phyloP scores from a whole-genome alignment of 805 yeast genomes.

The Lachancea thermotolerans region DNA sequence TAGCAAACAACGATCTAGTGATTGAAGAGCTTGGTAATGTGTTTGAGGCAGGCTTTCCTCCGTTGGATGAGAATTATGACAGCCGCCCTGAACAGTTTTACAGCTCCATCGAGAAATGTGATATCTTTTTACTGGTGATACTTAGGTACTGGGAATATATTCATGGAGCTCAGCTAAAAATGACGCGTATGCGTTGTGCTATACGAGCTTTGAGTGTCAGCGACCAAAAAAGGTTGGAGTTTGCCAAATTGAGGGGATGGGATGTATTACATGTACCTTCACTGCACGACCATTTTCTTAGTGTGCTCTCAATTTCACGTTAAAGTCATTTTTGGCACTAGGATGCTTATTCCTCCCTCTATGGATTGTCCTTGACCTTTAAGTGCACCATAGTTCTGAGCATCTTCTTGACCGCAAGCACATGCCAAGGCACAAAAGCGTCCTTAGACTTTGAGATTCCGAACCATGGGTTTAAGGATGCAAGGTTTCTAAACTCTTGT shows the following conservation, averaged over 20 bases:
- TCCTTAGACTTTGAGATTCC: conserved; percentile 30
- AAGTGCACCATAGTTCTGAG: conserved; percentile 55
- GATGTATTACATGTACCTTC: not conserved
- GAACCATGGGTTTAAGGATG: conserved; percentile 35
- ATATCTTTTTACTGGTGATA: conserved; percentile 8
- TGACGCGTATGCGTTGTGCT: too few species aligned
- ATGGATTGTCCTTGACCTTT: conserved; percentile 32
- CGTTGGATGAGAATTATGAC: conserved; percentile 1
- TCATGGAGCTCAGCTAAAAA: not conserved
- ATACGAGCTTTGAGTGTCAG: not conserved
- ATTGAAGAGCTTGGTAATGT: conserved; percentile 7
- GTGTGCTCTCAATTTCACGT: not conserved
- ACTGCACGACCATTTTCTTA: conserved; percentile 1
- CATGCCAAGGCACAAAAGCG: conserved; percentile 64
- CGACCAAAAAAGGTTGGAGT: not conserved
- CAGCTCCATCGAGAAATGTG: conserved; percentile 7
- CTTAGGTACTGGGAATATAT: conserved; percentile 6
- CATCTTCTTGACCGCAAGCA: conserved; percentile 57
- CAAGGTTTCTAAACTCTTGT: conserved; percentile 54
- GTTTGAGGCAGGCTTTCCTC: conserved; percentile 11
- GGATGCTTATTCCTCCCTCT: conserved; percentile 7
- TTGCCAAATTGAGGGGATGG: conserved; percentile 1
- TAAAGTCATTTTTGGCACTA: conserved; percentile 4
- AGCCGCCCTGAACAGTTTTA: not conserved
- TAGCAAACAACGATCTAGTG: conserved; percentile 8